A percentile compares a stretch with the other conserved stretches of the same genome.
phyloP scores from a whole-genome alignment of 2,329 filamentous ascomycete genomes.

The Colletotrichum higginsianum region DNA sequence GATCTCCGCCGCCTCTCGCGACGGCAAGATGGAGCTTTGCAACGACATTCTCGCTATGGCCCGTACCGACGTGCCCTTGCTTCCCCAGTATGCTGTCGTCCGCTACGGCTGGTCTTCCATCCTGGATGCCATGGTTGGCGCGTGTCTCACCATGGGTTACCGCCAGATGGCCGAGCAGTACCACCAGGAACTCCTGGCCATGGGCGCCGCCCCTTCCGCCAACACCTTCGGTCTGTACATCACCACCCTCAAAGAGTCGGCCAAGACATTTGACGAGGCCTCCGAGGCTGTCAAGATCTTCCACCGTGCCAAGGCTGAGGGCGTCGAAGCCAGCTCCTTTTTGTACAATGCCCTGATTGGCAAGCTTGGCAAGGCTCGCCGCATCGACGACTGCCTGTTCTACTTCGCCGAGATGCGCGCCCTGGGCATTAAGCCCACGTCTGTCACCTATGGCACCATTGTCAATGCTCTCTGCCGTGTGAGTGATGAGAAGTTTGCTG shows the following conservation, averaged over 20 bases:
- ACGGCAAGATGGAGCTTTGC: conserved; percentile 84
- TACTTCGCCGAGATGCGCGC: conserved; percentile 99
- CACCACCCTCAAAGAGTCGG: conserved; percentile 97
- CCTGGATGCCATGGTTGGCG: conserved; percentile 95
- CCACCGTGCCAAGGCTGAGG: conserved; percentile 91
- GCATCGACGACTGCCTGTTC: conserved; percentile 97
- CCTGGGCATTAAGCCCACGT: conserved; percentile 93
- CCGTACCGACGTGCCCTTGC: conserved; percentile 86
- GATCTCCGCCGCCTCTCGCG: conserved; percentile 89
- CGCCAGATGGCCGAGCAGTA: conserved; percentile 86
- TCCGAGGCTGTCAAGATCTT: conserved; percentile 98
- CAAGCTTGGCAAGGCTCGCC: conserved; percentile 96
- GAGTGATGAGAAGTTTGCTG: conserved; percentile 96
- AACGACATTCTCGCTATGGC: conserved; percentile 93
- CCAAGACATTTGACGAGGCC: conserved; percentile 97
- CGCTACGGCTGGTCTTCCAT: conserved; percentile 98
- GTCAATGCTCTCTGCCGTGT: conserved; percentile 98
- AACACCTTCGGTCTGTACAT: conserved; percentile 99
- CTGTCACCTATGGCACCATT: conserved; percentile 97
- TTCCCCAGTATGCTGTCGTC: conserved; percentile 87
- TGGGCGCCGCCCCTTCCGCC: conserved; percentile 92
- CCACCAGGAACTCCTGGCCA: conserved; percentile 91
- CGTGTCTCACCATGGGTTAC: conserved; percentile 86
- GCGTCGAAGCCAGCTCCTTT: conserved; percentile 96
- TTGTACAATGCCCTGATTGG: conserved; percentile 98